Base-by-base conservation (phyloP, 768 basidiomycete genomes). In the Phaffia australis region DNA sequence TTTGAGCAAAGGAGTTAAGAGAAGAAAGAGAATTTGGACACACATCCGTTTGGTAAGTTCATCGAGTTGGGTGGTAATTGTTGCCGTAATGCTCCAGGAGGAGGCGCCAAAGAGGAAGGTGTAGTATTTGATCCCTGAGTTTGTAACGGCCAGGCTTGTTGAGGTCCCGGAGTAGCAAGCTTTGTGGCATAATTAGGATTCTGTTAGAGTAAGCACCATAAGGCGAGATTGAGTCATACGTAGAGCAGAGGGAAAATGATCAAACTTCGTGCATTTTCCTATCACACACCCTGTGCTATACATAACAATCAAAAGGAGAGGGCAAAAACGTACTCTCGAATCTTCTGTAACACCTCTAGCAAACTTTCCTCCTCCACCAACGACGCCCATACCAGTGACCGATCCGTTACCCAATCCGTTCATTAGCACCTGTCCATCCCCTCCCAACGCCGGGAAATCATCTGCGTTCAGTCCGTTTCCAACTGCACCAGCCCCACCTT, bases 371-470 rank as follows among this genome's bases (percentile, higher is more conserved):
- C 66, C 66, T 23, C 27, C 46, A 7, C 66, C 66, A 23, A 61
- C 66, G n/a, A 60, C 66, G 6, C 61, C 66, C 54, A 68, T 68
- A 8, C 56, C 64, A 23, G 64, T 9, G 29, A 23, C 29, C 52
- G n/a, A 51, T n/a, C 58, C 56, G 48, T 65, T 65, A 35, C 64
- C 58, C n/a, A 59, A 29, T 9, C 63, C 63, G 21, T 47, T 35
- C 58, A 59, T 59, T 32, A 59, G 5, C 1, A 47, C 58, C 35
- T 23, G 27, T 18, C 50, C 60, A 30, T 66, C 65, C 11, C 60
- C 65, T 21, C 66, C 66, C 16, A 68, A 50, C 21, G 66, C 66
- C 6, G 66, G 66, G 48, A 68, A 68, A 51, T 68, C 66, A 30
- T 68, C 66, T n/a, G 66, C 61, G 55, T 48, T 68, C 61, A 68